Evolutionary conservation across 164 flowering plant genomes (phyloP), one percentile per base, ranked within the genome.

Genomic region (grape (Vitis vinifera)): DNA sequence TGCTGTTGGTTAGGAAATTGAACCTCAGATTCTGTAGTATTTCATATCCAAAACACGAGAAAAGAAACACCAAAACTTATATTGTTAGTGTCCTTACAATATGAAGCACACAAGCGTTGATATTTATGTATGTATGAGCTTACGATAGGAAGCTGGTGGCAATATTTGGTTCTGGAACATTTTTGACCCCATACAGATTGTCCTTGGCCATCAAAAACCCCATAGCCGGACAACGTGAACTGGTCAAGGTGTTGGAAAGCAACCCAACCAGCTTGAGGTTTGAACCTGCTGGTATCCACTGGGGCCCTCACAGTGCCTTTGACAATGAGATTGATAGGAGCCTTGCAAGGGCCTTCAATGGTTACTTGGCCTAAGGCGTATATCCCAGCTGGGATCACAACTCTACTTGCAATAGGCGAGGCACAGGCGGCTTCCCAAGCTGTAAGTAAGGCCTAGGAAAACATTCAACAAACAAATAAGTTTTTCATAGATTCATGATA

Each of bases 141-240:
- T 74, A 83, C 86, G 1, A 62, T 65, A 2, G 84, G 71, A 13
- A 70, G 69, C 2, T 15, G 1, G 1, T 13, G 1, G 70, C 87
- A 84, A 3, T 67, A 48, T 8, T 27, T 27, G 3, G 13, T 49
- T 2, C 56, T 51, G 55, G 48, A 31, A 27, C 87, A 82, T 2
- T 52, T 63, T 8, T 76, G 31, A 2, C 9, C 10, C 85, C 85
- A 82, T 37, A 77, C 70, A 3, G 12, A 3, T 37, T 0, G 16
- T 9, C 85, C 85, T 48, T 80, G 77, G 49, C 84, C 87, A 37
- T 84, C 84, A 23, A 82, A 80, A 19, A 14, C 30, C 53, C 87
- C 82, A 19, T 69, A 72, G 12, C 87, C 87, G 1, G 66, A 65
- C 2, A 84, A 1, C 2, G 76, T 77, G 3, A 81, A 59, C 0